Evolutionary conservation across 2,329 filamentous ascomycete genomes (phyloP), one percentile per base, ranked within the genome.

Genomic region (Bertia moriformis): DNA sequence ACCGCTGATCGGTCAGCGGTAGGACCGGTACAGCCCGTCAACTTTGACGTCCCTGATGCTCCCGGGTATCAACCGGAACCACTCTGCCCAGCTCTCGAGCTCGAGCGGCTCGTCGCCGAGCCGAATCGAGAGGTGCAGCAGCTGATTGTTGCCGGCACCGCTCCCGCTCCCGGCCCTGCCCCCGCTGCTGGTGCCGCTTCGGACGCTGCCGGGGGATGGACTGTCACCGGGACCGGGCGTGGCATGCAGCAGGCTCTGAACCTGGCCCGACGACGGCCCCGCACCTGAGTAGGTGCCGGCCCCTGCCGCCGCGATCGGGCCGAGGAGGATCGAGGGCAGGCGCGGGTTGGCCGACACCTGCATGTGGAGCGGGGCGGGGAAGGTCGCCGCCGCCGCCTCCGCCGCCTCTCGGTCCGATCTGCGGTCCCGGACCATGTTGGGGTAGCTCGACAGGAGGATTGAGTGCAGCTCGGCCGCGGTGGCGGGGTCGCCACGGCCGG

Each of bases 61-160:
- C 41, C 72, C 68, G 2, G 71, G 71, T 62, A 75, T 69, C 48
- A 69, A 56, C 17, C 71, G 65, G 44, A 76, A 52, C 69, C 71
- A 75, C 48, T 75, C 70, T 40, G 64, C 59, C 70, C 71, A 73
- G 40, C 55, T 64, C 38, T 74, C 69, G 39, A 66, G 50, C 43
- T 70, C 65, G 42, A 71, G 53, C 19, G 60, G 60, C 18, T 70
- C 67, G 30, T 72, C 69, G 2, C 60, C 60, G 32, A 75, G 51
- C 18, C 63, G 60, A 40, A 75, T 61, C 7, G 63, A 66, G 4
- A 76, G 49, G 39, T 63, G 65, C 24, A 75, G 44, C 40, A 69
- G 64, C 2, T 64, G 58, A 7, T 58, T 59, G 10, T 49, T 46
- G n/a, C n/a, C n/a, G n/a, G n/a, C n/a, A n/a, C n/a, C n/a, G n/a